Evolutionary conservation across 139 green algal species (phyloP), one percentile per base, ranked within the genome.

Genomic region (Closterium sp.): DNA sequence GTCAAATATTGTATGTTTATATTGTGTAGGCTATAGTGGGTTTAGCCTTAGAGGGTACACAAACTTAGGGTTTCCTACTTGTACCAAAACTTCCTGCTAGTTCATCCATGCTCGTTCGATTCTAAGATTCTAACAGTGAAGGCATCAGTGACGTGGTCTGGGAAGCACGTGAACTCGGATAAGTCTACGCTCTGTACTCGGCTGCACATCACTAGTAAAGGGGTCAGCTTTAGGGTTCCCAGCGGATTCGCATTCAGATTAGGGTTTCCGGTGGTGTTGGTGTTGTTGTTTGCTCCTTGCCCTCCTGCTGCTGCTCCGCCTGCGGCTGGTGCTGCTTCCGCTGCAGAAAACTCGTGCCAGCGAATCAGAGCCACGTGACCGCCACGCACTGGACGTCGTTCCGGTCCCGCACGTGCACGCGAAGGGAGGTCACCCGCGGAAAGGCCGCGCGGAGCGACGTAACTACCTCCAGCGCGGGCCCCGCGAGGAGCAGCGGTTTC

Each of bases 391-490:
- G 29, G 0, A 32, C n/a, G 86, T 87, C 90, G 22, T 90, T n/a
- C 21, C 28, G 24, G 27, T 92, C 70, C 0, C 90, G 90, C 42
- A 86, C 73, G 45, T 92, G 90, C 4, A 91, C 70, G 17, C n/a
- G 38, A 6, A 92, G 79, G 1, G 38, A 90, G 24, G 31, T 92
- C 42, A 92, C 90, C 38, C n/a, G 24, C 30, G 90, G 90, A 50
- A 92, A 92, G 38, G 89, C 89, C 34, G 30, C 31, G 30, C 30
- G 30, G 29, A 91, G 89, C 21, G 31, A 1, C 4, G 89, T 28
- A 27, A 7, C 38, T 38, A 91, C 24, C 29, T 32, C 29, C 0
- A n/a, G 22, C 22, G 31, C 27, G 29, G 30, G 1, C 7, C 24
- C 24, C 21, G 9, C 24, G 22, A n/a, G 34, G 1, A 91, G 31